Base-by-base conservation (phyloP, 2,329 filamentous ascomycete genomes). In the Escovopsis sp. region DNA sequence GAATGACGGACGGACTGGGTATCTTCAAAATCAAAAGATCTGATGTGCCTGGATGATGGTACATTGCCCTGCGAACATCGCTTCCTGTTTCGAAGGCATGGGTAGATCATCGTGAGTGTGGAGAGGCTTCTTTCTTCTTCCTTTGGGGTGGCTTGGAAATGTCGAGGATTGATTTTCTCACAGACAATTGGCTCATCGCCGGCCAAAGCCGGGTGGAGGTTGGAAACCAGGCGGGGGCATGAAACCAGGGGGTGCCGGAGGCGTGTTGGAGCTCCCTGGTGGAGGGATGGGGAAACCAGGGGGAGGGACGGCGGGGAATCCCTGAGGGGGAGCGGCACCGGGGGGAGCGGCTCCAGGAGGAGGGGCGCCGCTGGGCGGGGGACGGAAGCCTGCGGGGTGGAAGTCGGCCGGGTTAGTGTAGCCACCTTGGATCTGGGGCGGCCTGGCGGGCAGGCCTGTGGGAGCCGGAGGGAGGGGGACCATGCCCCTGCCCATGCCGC, bases 371-470 rank as follows among this genome's bases (percentile, higher is more conserved):
- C n/a, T n/a, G n/a, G n/a, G n/a, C 8, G 39, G 36, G 31, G 39
- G 57, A 11, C 59, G 56, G 48, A 57, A 60, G 41, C 48, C 47
- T 19, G 59, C 60, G 0, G 62, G 63, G 41, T 66, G 65, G 48
- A 62, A 66, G 38, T 65, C 61, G 32, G 61, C 62, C 5, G 63
- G 62, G 39, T 65, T 66, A 32, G 56, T 60, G 45, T 56, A 68
- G 17, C 56, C 58, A 17, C 45, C 55, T 23, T 65, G 63, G 34
- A 58, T 58, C 32, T 62, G 62, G 0, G 65, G 66, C 3, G 65
- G 66, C 13, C 66, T 56, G 0, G 65, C 63, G 0, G 67, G 66
- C 4, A 71, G 53, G 1, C 66, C 67, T 1, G 64, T 60, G 0
- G 66, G 66, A 0, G 66, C 60, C 8, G 65, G 61, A 0, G 65